Evolutionary conservation across 2,329 filamentous ascomycete species (phyloP), one percentile per base, ranked within the genome.

Genomic region (Phaeoacremonium minimum): DNA sequence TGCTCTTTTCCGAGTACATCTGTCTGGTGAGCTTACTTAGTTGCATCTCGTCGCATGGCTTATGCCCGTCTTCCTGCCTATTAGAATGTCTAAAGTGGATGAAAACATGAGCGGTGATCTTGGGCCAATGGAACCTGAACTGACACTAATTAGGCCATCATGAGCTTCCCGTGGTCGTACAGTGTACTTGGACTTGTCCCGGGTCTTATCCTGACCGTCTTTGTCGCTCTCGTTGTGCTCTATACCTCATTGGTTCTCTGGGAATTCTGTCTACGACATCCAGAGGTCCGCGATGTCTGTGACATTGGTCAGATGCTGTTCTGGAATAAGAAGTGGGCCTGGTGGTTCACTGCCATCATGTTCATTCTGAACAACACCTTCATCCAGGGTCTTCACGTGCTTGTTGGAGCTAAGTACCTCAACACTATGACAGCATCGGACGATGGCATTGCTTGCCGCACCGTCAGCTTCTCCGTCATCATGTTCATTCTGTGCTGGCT

Each of bases 281-380:
- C 90, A 1, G 87, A 96, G 58, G 82, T 95, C 41, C 82, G 88
- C 49, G 90, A 96, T 65, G 87, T 95, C 12, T 95, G 89, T 56
- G 90, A 96, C 56, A 86, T 96, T 55, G 90, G 89, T n/a, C 87
- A 95, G 60, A 90, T 90, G 75, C 77, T 96, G 15, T 95, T 95
- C 63, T 94, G 85, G 82, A 83, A 84, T 46, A 81, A 87, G 58
- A 79, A 75, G 41, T 87, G 83, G 77, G 77, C 75, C 4, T 82
- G 77, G 77, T 82, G 73, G 57, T 69, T 66, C 18, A 82, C 78
- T 0, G 89, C 87, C 2, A 65, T 87, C 57, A 95, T 95, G 85
- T 96, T 96, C 60, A 66, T 95, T 31, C 61, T 95, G 44, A 96
- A 96, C 73, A 96, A 95, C 58, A 95, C 87, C 13, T 56, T 59